Evolutionary conservation across 163 green algal genomes (phyloP), one percentile per base, ranked within the genome.

Genomic region (Coccomyxa subellipsoidea): DNA sequence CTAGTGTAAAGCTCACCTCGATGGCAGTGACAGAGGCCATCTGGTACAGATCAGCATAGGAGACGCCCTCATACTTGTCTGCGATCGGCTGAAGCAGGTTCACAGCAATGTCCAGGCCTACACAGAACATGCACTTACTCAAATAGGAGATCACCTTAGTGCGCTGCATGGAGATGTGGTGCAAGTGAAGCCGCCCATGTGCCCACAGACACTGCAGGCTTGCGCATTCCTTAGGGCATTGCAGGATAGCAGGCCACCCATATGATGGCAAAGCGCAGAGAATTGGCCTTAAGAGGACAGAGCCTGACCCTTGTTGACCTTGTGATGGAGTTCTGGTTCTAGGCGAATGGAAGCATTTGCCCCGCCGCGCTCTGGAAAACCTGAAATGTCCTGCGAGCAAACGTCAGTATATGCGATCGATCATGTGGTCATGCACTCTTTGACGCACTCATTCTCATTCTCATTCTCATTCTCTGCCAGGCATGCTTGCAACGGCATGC

Each of bases 1-100:
- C 1, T 73, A 34, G 10, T 37, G n/a, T 12, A 34, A 9, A 12
- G 66, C 80, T 38, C 53, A 93, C 88, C 90, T 98, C 92, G 27
- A 98, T 89, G 7, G 89, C 90, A 10, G 89, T 84, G 0, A 89
- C 94, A 29, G 89, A 94, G 0, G 92, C 92, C 85, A 97, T 90
- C 81, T 97, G 94, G 84, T 94, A 95, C 39, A 98, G 84, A 82
- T 98, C 95, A 5, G 95, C 95, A 71, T 93, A 96, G 23, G 90
- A 93, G 1, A 98, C 84, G 0, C 90, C 85, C 0, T 94, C 92
- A 84, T 92, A 91, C 81, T 93, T 92, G n/a, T 92, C 87, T 80
- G 95, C 93, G 38, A 98, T 88, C 27, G 89, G 87, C 54, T 91
- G 88, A 35, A 98, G 35, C 12, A 97, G 84, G 37, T 90, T 84